Conservation (phyloP, 176 grass and related monocot genomes). For the Miscanthus lutarioriparius region DNA sequence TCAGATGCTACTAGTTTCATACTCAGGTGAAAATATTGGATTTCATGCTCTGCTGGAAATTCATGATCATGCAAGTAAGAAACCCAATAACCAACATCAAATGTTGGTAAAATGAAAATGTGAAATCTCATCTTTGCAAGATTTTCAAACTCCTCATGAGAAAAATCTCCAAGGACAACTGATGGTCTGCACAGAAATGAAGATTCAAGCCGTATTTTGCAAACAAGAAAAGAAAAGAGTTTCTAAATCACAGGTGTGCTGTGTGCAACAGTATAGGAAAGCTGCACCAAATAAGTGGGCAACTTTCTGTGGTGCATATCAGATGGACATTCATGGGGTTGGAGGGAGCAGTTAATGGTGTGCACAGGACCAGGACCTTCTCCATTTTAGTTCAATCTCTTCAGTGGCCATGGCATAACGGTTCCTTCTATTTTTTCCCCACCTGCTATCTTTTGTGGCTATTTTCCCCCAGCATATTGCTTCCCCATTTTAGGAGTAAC, state of each 20-base stretch:
- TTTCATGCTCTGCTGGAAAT: constrained; percentile 12
- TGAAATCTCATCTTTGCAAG: constrained; percentile 7
- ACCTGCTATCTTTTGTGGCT: neutral
- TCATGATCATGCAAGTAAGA: neutral
- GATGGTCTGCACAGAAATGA: neutral
- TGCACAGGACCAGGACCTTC: neutral
- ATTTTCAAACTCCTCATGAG: neutral
- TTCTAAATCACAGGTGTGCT: neutral
- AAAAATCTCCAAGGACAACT: neutral
- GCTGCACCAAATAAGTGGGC: neutral
- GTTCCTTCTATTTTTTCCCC: constrained; percentile 32
- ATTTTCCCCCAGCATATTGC: constrained; percentile 14
- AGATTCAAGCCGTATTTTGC: neutral
- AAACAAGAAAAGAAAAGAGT: neutral
- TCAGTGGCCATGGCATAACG: constrained; percentile 28
- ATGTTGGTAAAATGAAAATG: neutral
- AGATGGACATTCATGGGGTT: constrained; percentile 12
- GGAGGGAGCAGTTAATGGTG: neutral
- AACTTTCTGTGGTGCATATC: neutral
- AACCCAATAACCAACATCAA: neutral
- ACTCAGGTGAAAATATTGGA: constrained; percentile 11
- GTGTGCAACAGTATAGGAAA: neutral
- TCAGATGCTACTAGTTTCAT: neutral
- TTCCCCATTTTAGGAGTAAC: constrained; percentile 10
- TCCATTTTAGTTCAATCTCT: constrained; percentile 11